Base-by-base conservation (phyloP, 192 early-diverging fungal species). In the Backusella tuberculispora region DNA sequence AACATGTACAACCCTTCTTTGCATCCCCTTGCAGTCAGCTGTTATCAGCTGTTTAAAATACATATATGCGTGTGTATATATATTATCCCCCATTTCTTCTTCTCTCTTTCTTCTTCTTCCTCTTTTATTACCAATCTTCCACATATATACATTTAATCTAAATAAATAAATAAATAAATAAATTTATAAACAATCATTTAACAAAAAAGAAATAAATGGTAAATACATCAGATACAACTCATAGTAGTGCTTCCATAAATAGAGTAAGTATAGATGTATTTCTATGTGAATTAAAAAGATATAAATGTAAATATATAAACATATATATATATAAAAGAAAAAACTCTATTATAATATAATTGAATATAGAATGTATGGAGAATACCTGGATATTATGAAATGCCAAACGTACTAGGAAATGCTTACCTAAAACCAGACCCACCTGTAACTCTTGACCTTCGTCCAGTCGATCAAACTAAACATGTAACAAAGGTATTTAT, bases 351-450 rank as follows among this genome's bases (percentile, higher is more conserved):
- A 53, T 45, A n/a, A 9, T 63, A 38, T 44, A 19, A 43, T 29
- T 43, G 1, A 47, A 68, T 73, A 67, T 72, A 73, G 24, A 75
- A 71, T 40, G 63, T 76, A 34, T 80, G 79, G 79, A 65, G 79
- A 63, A 43, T 72, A 17, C 79, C 79, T 76, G 79, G 79, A n/a
- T 71, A 71, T 46, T 80, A 73, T 63, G 75, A 80, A 48, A 76
- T 80, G 34, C 79, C 79, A 38, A 72, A 80, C 56, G 74, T 80
- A 37, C 50, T 80, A 15, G 79, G 79, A 41, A 80, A 80, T 21
- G 79, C 79, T 43, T 78, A 78, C 26, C 37, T 78, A 15, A 78
- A 78, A 67, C 76, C 71, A 63, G 34, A 64, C 19, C 76, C 76
- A 40, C 63, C 63, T 69, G 68, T 43, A 43, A 21, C 65, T 37